Evolutionary conservation across 2,329 filamentous ascomycete species (phyloP), one percentile per base, ranked within the genome.

Genomic region (Colletotrichum cereale): DNA sequence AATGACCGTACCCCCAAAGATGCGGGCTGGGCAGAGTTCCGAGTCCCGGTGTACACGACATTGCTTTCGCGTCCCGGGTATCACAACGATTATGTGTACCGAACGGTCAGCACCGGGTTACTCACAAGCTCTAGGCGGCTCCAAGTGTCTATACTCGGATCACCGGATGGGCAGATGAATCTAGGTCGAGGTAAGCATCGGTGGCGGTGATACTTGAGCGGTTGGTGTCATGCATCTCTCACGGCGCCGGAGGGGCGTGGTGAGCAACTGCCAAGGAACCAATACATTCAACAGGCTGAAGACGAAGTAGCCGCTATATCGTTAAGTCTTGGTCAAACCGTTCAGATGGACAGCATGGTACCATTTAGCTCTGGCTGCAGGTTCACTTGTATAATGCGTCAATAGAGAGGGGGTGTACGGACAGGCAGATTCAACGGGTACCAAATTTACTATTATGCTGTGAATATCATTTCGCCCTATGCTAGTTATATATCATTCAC

Each of bases 391-490:
- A 14, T n/a, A 5, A 2, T 3, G 47, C 11, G 26, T 29, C 16
- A 24, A 14, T 7, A 4, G 21, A 29, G 6, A 5, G n/a, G 14
- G 16, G 16, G 14, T 7, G 14, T 10, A 21, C 36, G 12, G 26
- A 48, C n/a, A 12, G 5, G 3, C 6, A 26, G 2, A 21, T n/a
- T 2, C 6, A 4, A 26, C 36, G 18, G 18, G 4, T 5, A 66
- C 42, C 60, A 36, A 5, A 10, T 67, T 61, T 62, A 67, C 34
- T 48, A 67, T 67, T 62, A 70, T 8, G 21, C 44, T 55, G 40
- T 38, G 14, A 50, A 42, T 12, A 52, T 53, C 47, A 24, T 12
- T 12, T 52, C 53, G 50, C 24, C 12, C 26, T 38, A 24, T 36
- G 3, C 24, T 29, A 40, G 24, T 31, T 11, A 21, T 18, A 14